A percentile compares a stretch with the other conserved stretches of the same genome.
Conservation (phyloP, 176 grass and related monocot genomes). For the Oryza nivara region DNA sequence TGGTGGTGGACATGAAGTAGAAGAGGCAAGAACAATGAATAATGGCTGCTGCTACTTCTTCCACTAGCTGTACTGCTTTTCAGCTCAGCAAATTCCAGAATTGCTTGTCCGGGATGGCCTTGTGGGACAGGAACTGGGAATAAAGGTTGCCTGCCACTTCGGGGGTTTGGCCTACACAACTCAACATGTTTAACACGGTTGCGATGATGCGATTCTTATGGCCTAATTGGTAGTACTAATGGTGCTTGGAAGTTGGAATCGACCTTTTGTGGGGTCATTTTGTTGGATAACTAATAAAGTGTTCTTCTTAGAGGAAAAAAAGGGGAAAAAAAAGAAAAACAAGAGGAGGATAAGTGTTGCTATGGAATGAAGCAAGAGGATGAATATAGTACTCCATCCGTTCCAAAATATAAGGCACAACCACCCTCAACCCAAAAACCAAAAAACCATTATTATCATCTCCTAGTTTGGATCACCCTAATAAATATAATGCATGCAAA, state of each 20-base stretch:
- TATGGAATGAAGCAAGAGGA: neutral
- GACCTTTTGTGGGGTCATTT: neutral
- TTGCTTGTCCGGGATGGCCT: neutral
- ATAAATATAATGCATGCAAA: too few relatives aligned
- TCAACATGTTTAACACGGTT: neutral
- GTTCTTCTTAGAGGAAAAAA: neutral
- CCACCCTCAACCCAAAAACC: too few relatives aligned
- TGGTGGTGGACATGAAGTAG: conserved; percentile 19
- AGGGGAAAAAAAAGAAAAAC: neutral
- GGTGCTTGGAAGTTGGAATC: neutral
- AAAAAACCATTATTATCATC: too few relatives aligned
- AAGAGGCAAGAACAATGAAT: neutral
- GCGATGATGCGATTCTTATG: neutral
- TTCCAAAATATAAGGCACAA: too few relatives aligned
- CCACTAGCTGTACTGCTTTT: conserved; percentile 2
- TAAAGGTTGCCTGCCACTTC: conserved; percentile 22
- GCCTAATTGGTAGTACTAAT: neutral
- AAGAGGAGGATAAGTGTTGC: neutral
- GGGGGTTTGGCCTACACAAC: neutral
- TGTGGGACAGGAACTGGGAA: neutral
- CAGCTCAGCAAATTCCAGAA: neutral
- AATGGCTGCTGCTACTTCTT: conserved; percentile 31
- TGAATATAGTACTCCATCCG: neutral
- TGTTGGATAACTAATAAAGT: neutral
- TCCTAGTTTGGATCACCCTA: too few relatives aligned